A percentile compares a stretch with the other conserved stretches of the same genome.
Conservation (phyloP, 2,329 filamentous ascomycete species). For the Microsporum audouinii region DNA sequence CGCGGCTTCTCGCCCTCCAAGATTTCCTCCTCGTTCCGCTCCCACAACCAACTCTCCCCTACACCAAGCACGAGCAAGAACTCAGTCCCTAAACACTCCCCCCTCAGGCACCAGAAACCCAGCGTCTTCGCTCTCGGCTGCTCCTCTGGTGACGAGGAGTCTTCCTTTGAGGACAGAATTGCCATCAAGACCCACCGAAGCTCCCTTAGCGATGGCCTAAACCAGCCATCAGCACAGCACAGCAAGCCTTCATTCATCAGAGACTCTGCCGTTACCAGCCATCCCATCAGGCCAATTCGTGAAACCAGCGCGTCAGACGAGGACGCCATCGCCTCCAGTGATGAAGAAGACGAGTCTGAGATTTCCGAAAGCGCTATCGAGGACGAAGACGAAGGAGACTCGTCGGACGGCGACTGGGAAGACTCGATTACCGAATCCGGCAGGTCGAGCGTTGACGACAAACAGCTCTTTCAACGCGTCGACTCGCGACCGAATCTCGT, state of each 20-base stretch:
- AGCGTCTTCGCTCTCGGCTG: slow-evolving; percentile 62
- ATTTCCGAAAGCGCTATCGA: slow-evolving; percentile 75
- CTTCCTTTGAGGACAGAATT: slow-evolving; percentile 57
- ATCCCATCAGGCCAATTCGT: slow-evolving; percentile 53
- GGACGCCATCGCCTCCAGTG: slow-evolving; percentile 49
- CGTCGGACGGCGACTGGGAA: slow-evolving; percentile 47
- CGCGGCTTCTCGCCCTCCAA: slow-evolving; percentile 76
- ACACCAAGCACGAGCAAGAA: slow-evolving; percentile 40
- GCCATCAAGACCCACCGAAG: slow-evolving; percentile 42
- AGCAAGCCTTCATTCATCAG: slow-evolving; percentile 81
- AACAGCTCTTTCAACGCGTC: slow-evolving; percentile 74
- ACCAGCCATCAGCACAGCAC: slow-evolving; percentile 33
- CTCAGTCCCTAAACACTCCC: slow-evolving; percentile 50
- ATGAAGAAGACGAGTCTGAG: slow-evolving; percentile 50
- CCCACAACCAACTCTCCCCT: slow-evolving; percentile 43
- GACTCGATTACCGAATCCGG: slow-evolving; percentile 68
- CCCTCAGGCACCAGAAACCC: slow-evolving; percentile 51
- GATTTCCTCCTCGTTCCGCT: slow-evolving; percentile 57
- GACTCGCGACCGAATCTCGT: slow-evolving; percentile 77
- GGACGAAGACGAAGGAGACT: slow-evolving; percentile 42
- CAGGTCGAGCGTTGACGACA: slow-evolving; percentile 70
- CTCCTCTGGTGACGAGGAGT: slow-evolving; percentile 75
- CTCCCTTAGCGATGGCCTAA: slow-evolving; percentile 44
- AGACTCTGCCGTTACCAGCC: slow-evolving; percentile 49
- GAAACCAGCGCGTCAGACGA: slow-evolving; percentile 43